Conservation (phyloP, 345 rosid species). For the Mallotus nudiflorus region DNA sequence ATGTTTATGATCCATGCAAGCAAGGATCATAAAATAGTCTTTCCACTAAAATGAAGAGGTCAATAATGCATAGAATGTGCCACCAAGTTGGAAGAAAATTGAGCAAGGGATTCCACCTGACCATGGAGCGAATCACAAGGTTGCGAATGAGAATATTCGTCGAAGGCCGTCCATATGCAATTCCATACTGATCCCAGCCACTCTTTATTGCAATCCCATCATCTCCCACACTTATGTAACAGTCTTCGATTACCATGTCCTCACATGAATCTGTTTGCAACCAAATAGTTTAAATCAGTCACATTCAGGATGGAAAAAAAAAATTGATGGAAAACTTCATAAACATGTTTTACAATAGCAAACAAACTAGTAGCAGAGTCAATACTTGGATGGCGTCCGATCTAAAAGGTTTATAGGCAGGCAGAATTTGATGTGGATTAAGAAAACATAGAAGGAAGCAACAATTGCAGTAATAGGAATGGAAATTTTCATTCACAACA, state of each 20-base stretch:
- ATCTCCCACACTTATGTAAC: constrained; percentile 97
- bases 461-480: not conserved
- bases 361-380: constrained; percentile 2
- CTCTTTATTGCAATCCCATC: constrained; percentile 95
- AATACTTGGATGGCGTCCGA: not conserved
- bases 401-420: not conserved
- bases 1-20: no score
- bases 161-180: constrained; percentile 78
- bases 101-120: constrained; percentile 58
- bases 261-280: constrained; percentile 75
- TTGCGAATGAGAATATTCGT: constrained; percentile 81
- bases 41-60: not conserved
- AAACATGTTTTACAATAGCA: constrained; percentile 8
- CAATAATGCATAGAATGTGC: not conserved
- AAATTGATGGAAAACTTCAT: constrained; percentile 6
- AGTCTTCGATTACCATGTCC: constrained; percentile 92
- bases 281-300: not conserved
- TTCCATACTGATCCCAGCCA: constrained; percentile 99
- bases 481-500: not conserved
- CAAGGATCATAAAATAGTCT: not conserved
- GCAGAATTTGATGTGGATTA: not conserved
- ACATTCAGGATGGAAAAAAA: constrained; percentile 11
- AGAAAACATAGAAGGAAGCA: not conserved
- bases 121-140: constrained; percentile 82
- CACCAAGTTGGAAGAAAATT: not conserved